Conservation (phyloP, 139 green algal species). For the Volvox reticuliferus region DNA sequence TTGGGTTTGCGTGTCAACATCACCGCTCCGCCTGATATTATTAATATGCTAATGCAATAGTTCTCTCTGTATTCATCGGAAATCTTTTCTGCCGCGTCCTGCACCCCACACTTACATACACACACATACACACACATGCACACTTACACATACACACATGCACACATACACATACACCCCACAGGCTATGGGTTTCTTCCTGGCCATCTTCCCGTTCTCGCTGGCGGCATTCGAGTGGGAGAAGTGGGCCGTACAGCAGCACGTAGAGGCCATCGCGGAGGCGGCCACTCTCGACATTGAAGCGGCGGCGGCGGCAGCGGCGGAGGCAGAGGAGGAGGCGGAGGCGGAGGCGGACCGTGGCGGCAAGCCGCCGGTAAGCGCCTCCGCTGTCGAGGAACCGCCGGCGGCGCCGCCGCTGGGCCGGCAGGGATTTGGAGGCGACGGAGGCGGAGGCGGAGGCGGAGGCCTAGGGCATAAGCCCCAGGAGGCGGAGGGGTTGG, state of each 20-base stretch:
- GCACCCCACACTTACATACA: no score
- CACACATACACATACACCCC: no score
- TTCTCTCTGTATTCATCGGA: no score
- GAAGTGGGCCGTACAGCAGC: constrained; percentile 44
- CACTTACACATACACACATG: no score
- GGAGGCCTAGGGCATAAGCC: neutral
- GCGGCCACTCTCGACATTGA: constrained; percentile 18
- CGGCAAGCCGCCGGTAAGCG: neutral
- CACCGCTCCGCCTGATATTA: no score
- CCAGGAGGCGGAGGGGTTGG: neutral
- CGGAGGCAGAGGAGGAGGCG: neutral
- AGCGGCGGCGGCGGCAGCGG: neutral
- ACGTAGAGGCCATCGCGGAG: neutral
- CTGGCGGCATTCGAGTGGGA: constrained; percentile 55
- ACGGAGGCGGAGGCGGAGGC: no score
- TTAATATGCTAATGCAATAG: no score
- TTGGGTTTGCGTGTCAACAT: no score
- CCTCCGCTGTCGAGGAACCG: neutral
- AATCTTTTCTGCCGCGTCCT: no score
- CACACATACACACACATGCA: no score
- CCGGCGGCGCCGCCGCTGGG: neutral
- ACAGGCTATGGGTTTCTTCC: constrained; percentile 51
- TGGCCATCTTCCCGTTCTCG: constrained; percentile 49
- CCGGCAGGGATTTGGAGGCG: neutral
- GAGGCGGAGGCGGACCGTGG: neutral